Percentiles rank a stretch among this genome's conserved stretches.
Conservation (phyloP, 148 eudicot genomes). For the Pouteria glomerata region DNA sequence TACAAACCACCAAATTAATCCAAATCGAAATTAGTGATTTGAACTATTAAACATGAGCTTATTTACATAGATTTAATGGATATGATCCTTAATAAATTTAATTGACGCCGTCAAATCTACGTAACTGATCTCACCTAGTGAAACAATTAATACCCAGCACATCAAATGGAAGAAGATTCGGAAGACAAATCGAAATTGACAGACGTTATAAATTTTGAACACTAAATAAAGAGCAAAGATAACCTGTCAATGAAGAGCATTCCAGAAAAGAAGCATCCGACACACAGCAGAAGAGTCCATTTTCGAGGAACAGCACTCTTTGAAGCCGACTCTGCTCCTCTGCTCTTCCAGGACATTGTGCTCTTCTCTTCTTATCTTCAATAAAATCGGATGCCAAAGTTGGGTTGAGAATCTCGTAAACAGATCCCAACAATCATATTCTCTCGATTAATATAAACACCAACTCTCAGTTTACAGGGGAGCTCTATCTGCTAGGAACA, state of each 20-base stretch:
- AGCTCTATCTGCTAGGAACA: not conserved
- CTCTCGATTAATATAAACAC: not conserved
- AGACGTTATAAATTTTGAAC: not conserved
- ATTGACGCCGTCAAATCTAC: no score
- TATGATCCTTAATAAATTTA: no score
- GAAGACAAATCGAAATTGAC: not conserved
- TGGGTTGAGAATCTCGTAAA: constrained; percentile 11
- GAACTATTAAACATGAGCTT: not conserved
- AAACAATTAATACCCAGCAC: not conserved
- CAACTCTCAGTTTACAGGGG: constrained; percentile 1
- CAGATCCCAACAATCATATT: constrained; percentile 14
- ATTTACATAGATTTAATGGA: no score
- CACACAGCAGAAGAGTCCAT: constrained; percentile 56
- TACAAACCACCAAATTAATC: not conserved
- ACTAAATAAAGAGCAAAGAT: not conserved
- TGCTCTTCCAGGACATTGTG: constrained; percentile 52
- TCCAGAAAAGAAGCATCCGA: constrained; percentile 83
- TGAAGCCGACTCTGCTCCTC: constrained; percentile 46
- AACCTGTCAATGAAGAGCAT: constrained; percentile 86
- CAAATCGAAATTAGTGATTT: not conserved
- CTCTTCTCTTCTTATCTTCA: not conserved
- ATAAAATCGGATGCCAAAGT: constrained; percentile 19
- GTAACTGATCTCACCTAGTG: no score
- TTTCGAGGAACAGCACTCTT: constrained; percentile 49
- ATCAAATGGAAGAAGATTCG: not conserved